Conservation (phyloP, 2,329 filamentous ascomycete genomes). For the Tolypocladium capitatum region DNA sequence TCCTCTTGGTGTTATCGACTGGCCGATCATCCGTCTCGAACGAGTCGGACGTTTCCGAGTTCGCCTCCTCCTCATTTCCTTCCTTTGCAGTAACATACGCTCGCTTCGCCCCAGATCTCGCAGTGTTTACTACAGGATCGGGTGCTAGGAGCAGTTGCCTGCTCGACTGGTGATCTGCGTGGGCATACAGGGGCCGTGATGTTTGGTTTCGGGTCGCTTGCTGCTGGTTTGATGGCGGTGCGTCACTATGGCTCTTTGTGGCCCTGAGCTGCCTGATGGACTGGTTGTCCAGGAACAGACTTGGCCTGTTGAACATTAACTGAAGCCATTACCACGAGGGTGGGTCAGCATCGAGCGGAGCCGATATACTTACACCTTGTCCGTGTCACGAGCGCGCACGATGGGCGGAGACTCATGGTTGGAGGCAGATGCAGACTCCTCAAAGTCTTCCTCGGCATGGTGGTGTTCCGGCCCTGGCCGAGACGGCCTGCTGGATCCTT, state of each 20-base stretch:
- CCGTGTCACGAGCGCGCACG: background rate
- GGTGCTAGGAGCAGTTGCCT: background rate
- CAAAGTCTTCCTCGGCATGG: background rate
- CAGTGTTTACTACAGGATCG: background rate
- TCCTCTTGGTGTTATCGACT: background rate
- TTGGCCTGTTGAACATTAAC: background rate
- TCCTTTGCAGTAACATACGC: background rate
- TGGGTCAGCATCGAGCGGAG: background rate
- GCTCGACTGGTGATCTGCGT: background rate
- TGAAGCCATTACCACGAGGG: too few relatives aligned
- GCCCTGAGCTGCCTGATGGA: constrained; percentile 14
- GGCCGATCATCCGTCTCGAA: background rate
- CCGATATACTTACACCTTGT: background rate
- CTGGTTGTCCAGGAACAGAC: background rate
- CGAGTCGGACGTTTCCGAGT: background rate
- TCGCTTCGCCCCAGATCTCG: background rate
- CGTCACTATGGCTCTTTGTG: constrained; percentile 6
- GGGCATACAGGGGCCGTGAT: background rate
- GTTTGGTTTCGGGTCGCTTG: background rate
- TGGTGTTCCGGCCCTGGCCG: background rate
- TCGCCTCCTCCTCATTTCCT: background rate
- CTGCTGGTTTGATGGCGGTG: constrained; percentile 8
- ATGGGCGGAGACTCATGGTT: background rate
- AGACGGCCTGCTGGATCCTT: background rate
- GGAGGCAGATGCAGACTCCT: background rate